These are phyloP conservation scores for Cytospora mali DNA, from an alignment of 2,329 filamentous ascomycete species.

Conservation along the genomic window DNA sequence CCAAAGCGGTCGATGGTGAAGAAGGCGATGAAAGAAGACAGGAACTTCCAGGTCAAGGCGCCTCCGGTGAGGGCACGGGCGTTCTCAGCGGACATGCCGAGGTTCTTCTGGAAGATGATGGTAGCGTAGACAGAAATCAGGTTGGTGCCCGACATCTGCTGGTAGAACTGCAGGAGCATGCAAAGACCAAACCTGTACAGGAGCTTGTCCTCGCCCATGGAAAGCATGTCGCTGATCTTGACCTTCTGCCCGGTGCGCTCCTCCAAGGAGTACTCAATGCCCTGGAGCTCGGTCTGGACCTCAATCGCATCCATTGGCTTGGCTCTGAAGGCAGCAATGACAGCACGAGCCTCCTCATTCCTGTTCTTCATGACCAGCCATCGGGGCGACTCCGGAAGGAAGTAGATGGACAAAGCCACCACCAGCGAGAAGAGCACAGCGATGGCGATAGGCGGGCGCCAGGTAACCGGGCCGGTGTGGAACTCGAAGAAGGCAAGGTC, in stretches of 20 bases:
- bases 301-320: conserved; percentile 26
- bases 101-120: conserved; percentile 45
- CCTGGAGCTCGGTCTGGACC: conserved; percentile 24
- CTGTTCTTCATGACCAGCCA: conserved; percentile 29
- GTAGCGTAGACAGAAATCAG: conserved; percentile 51
- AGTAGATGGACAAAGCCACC: conserved; percentile 23
- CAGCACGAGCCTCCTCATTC: conserved; percentile 23
- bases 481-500: conserved; percentile 30
- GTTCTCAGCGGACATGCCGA: conserved; percentile 41
- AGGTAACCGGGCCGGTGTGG: conserved; percentile 29
- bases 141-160: conserved; percentile 53
- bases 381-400: conserved; percentile 29
- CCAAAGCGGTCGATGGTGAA: conserved; percentile 55
- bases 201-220: conserved; percentile 53
- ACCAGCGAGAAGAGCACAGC: conserved; percentile 25
- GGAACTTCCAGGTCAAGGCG: conserved; percentile 59
- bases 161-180: conserved; percentile 52
- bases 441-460: conserved; percentile 29
- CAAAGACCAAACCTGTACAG: conserved; percentile 54
- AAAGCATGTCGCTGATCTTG: conserved; percentile 48
- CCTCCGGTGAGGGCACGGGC: conserved; percentile 49
- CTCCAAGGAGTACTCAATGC: conserved; percentile 30
- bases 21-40: conserved; percentile 53
- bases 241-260: conserved; percentile 41
- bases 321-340: conserved; percentile 28